Evolutionary conservation across 192 early-diverging fungal genomes (phyloP).

Genomic region (Neocallimastix lanati): DNA sequence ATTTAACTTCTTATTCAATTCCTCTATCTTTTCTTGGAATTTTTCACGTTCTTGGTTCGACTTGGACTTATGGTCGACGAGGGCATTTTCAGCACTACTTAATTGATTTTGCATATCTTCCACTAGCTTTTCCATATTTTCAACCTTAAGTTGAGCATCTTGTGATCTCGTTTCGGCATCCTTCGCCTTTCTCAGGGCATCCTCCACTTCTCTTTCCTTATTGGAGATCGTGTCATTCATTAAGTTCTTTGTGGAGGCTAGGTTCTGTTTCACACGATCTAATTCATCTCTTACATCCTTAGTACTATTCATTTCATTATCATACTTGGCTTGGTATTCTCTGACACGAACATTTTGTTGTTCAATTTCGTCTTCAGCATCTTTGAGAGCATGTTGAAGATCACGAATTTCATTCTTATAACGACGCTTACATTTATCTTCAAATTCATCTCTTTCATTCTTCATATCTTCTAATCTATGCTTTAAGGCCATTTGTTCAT

Average conservation of each 20-base stretch:
- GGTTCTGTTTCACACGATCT: neutral
- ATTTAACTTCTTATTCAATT: neutral
- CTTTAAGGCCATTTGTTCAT: neutral
- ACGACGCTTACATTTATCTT: neutral
- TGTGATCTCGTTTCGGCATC: neutral
- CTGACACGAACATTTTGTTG: neutral
- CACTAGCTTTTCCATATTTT: neutral
- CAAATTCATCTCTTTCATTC: neutral
- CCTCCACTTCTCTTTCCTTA: neutral
- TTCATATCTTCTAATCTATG: neutral
- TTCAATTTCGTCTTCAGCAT: neutral
- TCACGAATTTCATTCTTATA: neutral
- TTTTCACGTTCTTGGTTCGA: neutral
- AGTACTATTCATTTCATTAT: neutral
- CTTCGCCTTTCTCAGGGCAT: neutral
- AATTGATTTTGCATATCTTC: neutral
- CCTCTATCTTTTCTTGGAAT: neutral
- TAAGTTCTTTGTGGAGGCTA: neutral
- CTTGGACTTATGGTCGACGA: neutral
- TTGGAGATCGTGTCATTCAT: neutral
- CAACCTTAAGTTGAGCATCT: neutral
- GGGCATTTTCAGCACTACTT: neutral
- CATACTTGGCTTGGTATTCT: neutral
- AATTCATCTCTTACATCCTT: neutral
- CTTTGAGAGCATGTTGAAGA: neutral